Evolutionary conservation across 306 rosid species (phyloP).

Genomic region (Quercus robur): DNA sequence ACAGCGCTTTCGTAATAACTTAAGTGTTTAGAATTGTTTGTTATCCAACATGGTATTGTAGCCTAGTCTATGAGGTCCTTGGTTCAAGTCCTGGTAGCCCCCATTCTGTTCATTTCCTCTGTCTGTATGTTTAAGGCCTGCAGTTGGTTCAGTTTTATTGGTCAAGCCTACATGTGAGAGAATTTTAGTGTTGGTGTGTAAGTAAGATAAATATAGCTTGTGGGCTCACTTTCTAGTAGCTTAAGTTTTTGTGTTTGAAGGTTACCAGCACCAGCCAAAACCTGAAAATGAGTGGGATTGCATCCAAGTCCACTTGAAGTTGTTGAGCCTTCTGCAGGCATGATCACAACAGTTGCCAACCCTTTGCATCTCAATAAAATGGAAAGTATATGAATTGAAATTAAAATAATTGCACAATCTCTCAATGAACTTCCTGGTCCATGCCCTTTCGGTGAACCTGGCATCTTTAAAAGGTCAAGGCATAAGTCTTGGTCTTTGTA

Average conservation of each 20-base stretch:
- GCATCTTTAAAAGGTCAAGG: neutral
- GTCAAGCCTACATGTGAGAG: neutral
- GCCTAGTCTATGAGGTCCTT: neutral
- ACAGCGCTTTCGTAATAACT: too few species aligned
- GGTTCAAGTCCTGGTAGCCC: neutral
- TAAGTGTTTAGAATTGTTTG: too few species aligned
- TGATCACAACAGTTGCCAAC: neutral
- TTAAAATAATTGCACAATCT: neutral
- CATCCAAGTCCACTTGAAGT: neutral
- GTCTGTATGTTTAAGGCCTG: neutral
- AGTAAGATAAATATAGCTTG: neutral
- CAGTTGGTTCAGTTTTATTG: neutral
- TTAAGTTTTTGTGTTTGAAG: neutral
- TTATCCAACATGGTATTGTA: neutral
- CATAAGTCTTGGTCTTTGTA: conserved; percentile 7
- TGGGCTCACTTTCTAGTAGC: neutral
- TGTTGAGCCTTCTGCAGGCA: neutral
- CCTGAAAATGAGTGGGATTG: neutral
- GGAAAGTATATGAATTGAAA: neutral
- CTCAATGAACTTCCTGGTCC: neutral
- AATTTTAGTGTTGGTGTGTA: neutral
- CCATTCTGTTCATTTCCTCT: neutral
- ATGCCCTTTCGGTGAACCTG: neutral
- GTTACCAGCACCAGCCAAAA: neutral
- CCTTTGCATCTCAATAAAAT: too few species aligned